Base-by-base conservation (phyloP, 2,329 filamentous ascomycete species). In the Penicillium glabrum region DNA sequence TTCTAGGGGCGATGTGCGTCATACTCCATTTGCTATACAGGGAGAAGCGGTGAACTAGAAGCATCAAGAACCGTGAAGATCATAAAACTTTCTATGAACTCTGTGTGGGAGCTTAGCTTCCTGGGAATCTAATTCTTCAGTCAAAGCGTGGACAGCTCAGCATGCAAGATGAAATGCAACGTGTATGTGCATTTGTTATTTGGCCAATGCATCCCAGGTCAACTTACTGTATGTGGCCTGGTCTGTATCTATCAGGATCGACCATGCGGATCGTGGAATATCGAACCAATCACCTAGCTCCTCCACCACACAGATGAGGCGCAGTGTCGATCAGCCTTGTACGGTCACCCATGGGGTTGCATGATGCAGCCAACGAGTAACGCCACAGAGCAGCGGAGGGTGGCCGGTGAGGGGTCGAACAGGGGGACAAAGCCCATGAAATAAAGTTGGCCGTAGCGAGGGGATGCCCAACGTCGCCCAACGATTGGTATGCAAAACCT, bases 401-500 rank as follows among this genome's bases (percentile, higher is more conserved):
- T 23, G 45, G 19, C 50, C 50, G 50, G 45, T 35, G 41, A 46
- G 50, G 41, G 50, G 43, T 51, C 29, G 35, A 51, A 27, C 27
- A 24, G 49, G 48, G 44, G 33, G 39, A 39, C 39, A 8, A 48
- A 51, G 44, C 13, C 39, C 48, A 56, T 44, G 11, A 51, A 59
- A 62, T 66, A 66, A 60, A 65, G 64, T 66, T 66, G 61, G 31
- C 46, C 35, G 54, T 61, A 61, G 61, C 60, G 63, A 64, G 51
- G 26, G 39, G 55, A 62, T 65, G 66, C 60, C 63, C 57, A 69
- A 68, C 61, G 60, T 63, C 60, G 52, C 48, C 57, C 46, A 62
- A 56, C 49, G 53, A 72, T 72, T 72, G 68, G 69, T 51, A 63
- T 53, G 54, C 59, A 69, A 72, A 70, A 63, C 52, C 55, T 64